Conservation (phyloP, 768 basidiomycete species). For the Arthromyces matolae region DNA sequence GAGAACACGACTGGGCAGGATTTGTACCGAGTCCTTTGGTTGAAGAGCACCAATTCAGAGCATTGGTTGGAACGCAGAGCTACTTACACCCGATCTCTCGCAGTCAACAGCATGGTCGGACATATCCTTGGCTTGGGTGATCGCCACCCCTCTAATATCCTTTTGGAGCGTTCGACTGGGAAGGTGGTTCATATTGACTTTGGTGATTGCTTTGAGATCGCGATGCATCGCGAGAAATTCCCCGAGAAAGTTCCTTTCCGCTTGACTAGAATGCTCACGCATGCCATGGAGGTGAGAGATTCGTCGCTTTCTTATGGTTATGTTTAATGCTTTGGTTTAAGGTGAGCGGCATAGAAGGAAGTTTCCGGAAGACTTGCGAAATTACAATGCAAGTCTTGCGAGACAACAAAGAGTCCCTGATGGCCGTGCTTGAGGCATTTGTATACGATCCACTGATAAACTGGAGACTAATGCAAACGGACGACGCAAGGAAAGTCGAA, state of each 20-base stretch:
- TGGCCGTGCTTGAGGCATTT: constrained; percentile 98
- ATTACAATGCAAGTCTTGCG: constrained; percentile 97
- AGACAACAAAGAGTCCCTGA: constrained; percentile 96
- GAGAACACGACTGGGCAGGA: constrained; percentile 99
- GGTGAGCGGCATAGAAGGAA: constrained; percentile 98
- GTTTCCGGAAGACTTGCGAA: constrained; percentile 92
- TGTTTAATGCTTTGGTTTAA: constrained; percentile 29
- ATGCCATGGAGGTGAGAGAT: constrained; percentile 90
- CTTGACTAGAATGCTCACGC: constrained; percentile 95
- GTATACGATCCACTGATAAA: constrained; percentile 98
- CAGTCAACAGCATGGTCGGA: constrained; percentile 97
- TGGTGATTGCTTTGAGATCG: constrained; percentile 98
- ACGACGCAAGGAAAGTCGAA: constrained; percentile 67
- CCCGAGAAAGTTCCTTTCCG: constrained; percentile 99
- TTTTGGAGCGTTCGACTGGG: constrained; percentile 87
- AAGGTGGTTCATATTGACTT: constrained; percentile 97
- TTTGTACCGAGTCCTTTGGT: constrained; percentile 93
- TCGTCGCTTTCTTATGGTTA: no score
- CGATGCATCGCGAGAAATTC: constrained; percentile 98
- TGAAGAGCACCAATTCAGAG: constrained; percentile 92
- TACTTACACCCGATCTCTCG: constrained; percentile 92
- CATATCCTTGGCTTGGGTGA: constrained; percentile 98
- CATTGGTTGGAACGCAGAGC: constrained; percentile 97
- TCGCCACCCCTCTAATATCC: constrained; percentile 92
- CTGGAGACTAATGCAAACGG: constrained; percentile 89